Percentiles rank a stretch among this genome's conserved stretches.
Evolutionary conservation across 768 basidiomycete species (phyloP).

Genomic region (Lactifluus pinguis): DNA sequence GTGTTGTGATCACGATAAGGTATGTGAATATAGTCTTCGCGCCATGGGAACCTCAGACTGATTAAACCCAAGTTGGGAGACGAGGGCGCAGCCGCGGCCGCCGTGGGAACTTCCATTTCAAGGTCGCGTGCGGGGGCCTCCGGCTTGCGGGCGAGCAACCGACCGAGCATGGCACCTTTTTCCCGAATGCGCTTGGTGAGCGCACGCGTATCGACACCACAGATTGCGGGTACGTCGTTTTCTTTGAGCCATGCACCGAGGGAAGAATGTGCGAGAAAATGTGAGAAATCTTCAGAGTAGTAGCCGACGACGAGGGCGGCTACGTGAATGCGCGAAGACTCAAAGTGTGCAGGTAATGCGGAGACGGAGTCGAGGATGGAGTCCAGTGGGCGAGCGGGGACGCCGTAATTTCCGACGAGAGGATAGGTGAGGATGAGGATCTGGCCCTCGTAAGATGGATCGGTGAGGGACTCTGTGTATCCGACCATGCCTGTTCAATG

Average conservation of each 20-base stretch:
- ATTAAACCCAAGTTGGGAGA: conserved; percentile 31
- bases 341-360: conserved; percentile 68
- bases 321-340: conserved; percentile 91
- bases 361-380: conserved; percentile 29
- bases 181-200: conserved; percentile 95
- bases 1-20: conserved; percentile 85
- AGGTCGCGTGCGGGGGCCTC: conserved; percentile 34
- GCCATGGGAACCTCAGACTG: conserved; percentile 44
- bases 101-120: conserved; percentile 32
- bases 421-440: conserved; percentile 98
- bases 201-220: conserved; percentile 92
- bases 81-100: conserved; percentile 43
- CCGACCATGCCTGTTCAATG: conserved; percentile 85
- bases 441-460: conserved; percentile 97
- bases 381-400: conserved; percentile 56
- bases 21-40: conserved; percentile 72
- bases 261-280: conserved; percentile 85
- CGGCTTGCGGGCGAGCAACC: conserved; percentile 60
- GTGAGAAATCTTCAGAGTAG: conserved; percentile 92
- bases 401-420: conserved; percentile 94
- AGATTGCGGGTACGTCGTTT: conserved; percentile 88
- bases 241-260: conserved; percentile 91
- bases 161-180: conserved; percentile 88
- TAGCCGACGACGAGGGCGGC: conserved; percentile 87
- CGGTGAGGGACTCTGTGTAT: conserved; percentile 95